Evolutionary conservation across 371 early-diverging fungal species (phyloP).

Genomic region (Syncephalastrum monosporum): DNA sequence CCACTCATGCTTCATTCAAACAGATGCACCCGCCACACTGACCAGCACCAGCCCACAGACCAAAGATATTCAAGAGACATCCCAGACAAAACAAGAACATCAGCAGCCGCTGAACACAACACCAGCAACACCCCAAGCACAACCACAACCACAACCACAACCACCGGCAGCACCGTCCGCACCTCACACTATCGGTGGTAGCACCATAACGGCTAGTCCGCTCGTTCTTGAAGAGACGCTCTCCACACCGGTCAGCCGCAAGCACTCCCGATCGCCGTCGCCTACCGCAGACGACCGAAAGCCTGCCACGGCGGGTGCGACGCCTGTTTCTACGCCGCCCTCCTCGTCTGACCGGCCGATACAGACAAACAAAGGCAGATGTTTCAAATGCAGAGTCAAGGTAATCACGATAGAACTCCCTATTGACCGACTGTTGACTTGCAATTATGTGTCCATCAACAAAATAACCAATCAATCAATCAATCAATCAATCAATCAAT

Average conservation of each 20-base stretch:
- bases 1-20: too few relatives aligned
- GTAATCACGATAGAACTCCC: conserved; percentile 22
- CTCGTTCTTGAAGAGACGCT: too few relatives aligned
- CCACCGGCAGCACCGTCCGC: conserved; percentile 7
- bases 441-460: too few relatives aligned
- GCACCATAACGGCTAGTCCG: too few relatives aligned
- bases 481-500: too few relatives aligned
- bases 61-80: too few relatives aligned
- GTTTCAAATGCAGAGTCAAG: conserved; percentile 73
- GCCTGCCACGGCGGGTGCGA: conserved; percentile 11
- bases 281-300: conserved; percentile 19
- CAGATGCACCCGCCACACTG: too few relatives aligned
- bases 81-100: too few relatives aligned
- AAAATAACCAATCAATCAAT: too few relatives aligned
- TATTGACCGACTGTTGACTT: too few relatives aligned
- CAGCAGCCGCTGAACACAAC: too few relatives aligned
- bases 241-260: conserved; percentile 10
- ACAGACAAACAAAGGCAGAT: conserved; percentile 73
- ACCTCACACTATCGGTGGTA: background rate
- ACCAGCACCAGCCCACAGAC: too few relatives aligned
- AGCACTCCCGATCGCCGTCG: conserved; percentile 36
- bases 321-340: conserved; percentile 4
- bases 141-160: conserved; percentile 5
- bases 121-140: conserved; percentile 8
- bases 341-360: conserved; percentile 34